Evolutionary conservation across 2,329 filamentous ascomycete genomes (phyloP).

Genomic region (Corinectria fuckeliana): DNA sequence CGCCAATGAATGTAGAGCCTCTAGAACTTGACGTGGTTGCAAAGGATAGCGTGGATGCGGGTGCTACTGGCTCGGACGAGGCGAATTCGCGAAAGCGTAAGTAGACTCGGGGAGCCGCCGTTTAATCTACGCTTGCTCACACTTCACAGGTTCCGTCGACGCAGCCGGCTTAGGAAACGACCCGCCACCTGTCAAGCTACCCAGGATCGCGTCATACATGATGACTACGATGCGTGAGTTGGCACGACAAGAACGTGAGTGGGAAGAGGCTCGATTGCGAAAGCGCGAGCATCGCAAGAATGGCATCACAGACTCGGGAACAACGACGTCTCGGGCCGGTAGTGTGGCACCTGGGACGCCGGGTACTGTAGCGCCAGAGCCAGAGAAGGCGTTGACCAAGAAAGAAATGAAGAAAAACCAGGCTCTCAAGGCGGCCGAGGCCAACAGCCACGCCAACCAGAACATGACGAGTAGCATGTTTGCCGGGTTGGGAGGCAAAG

Average conservation of each 20-base stretch:
- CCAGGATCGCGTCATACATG: conserved; percentile 58
- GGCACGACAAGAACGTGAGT: conserved; percentile 70
- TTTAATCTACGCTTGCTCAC: conserved; percentile 22
- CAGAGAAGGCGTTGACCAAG: conserved; percentile 77
- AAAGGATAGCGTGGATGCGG: conserved; percentile 40
- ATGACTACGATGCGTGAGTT: conserved; percentile 65
- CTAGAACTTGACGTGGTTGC: conserved; percentile 41
- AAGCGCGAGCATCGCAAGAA: conserved; percentile 70
- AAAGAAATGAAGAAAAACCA: conserved; percentile 82
- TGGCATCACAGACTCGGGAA: conserved; percentile 58
- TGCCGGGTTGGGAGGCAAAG: conserved; percentile 67
- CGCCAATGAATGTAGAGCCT: conserved; percentile 52
- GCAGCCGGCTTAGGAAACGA: conserved; percentile 44
- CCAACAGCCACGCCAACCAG: conserved; percentile 79
- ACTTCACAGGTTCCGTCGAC: conserved; percentile 49
- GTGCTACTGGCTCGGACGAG: conserved; percentile 60
- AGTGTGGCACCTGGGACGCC: conserved; percentile 67
- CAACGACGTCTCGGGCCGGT: conserved; percentile 58
- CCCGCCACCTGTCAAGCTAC: conserved; percentile 54
- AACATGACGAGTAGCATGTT: conserved; percentile 84
- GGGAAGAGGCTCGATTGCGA: conserved; percentile 73
- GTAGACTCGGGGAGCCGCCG: conserved; percentile 29
- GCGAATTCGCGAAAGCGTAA: conserved; percentile 67
- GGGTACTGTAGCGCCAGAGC: conserved; percentile 67
- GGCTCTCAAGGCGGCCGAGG: conserved; percentile 78